Percentiles rank a stretch among this genome's conserved stretches.
These are phyloP conservation scores for Starmerella floris DNA, from an alignment of 805 yeast species.

Conservation along the genomic window DNA sequence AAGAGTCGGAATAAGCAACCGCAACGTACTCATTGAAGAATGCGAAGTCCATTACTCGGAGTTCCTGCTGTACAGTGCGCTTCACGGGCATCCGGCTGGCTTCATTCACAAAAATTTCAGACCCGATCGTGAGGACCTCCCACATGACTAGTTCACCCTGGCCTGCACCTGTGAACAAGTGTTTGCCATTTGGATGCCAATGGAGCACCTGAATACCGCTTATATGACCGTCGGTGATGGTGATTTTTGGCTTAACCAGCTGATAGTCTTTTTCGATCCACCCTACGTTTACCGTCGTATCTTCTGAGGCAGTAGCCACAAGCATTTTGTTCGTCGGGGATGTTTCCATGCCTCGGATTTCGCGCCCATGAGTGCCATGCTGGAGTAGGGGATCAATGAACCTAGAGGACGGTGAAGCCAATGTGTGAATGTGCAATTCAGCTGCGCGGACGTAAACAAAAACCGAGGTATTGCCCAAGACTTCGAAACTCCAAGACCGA, in stretches of 20 bases:
- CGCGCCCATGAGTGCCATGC: constrained; percentile 82
- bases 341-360: constrained; percentile 63
- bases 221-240: constrained; percentile 57
- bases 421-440: constrained; percentile 37
- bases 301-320: constrained; percentile 76
- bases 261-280: constrained; percentile 36
- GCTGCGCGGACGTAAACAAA: constrained; percentile 27
- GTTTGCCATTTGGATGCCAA: constrained; percentile 30
- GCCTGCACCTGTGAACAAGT: constrained; percentile 42
- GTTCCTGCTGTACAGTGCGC: constrained; percentile 51
- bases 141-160: constrained; percentile 81
- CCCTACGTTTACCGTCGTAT: constrained; percentile 64
- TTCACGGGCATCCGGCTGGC: constrained; percentile 40
- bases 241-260: constrained; percentile 13
- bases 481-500: constrained; percentile 53
- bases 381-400: constrained; percentile 26
- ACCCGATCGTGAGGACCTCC: constrained; percentile 37
- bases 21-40: constrained; percentile 35
- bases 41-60: constrained; percentile 80
- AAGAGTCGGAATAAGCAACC: constrained; percentile 77
- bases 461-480: constrained; percentile 11
- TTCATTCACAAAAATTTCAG: constrained; percentile 36
- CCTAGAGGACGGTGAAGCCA: constrained; percentile 16
- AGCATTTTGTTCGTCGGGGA: constrained; percentile 30
- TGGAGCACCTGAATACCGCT: constrained; percentile 74